Conservation (phyloP, 176 grass and related monocot species). For the Eremochloa ophiuroides region DNA sequence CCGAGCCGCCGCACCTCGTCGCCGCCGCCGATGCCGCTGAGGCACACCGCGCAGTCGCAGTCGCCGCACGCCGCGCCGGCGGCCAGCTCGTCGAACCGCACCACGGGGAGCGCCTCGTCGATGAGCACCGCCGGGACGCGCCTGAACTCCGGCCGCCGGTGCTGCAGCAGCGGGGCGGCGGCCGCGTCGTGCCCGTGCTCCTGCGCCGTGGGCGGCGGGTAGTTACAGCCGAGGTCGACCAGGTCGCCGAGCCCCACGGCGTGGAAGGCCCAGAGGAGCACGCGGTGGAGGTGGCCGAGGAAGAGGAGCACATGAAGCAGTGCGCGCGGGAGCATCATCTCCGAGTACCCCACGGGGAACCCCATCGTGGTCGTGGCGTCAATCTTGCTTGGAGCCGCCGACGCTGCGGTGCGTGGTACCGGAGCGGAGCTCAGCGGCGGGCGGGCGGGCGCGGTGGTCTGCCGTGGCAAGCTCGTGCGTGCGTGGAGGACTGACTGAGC, state of each 20-base stretch:
- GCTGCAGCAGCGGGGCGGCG: slow-evolving; percentile 22
- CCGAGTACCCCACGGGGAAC: slow-evolving; percentile 78
- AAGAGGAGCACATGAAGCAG: slow-evolving; percentile 66
- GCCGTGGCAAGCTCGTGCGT: neutral
- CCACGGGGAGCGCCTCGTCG: slow-evolving; percentile 64
- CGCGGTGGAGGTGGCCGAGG: slow-evolving; percentile 65
- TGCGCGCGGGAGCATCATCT: slow-evolving; percentile 56
- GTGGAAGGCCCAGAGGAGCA: slow-evolving; percentile 65
- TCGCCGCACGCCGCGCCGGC: slow-evolving; percentile 15
- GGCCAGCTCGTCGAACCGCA: slow-evolving; percentile 64
- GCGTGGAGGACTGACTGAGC: neutral
- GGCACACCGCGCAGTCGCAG: slow-evolving; percentile 72
- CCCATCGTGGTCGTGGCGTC: slow-evolving; percentile 55
- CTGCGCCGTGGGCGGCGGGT: neutral
- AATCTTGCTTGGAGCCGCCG: slow-evolving; percentile 3
- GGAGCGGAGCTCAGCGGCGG: neutral
- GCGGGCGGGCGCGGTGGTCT: neutral
- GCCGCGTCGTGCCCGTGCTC: neutral
- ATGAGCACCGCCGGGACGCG: slow-evolving; percentile 30
- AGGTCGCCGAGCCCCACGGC: slow-evolving; percentile 80
- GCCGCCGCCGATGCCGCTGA: slow-evolving; percentile 51
- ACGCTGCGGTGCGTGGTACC: neutral
- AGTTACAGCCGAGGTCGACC: slow-evolving; percentile 44
- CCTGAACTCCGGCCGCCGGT: slow-evolving; percentile 36
- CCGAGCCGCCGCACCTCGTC: slow-evolving; percentile 73